Percentiles rank a stretch among this genome's conserved stretches.
phyloP scores from a whole-genome alignment of 805 yeast species.

The Cyberlindnera suaveolens region DNA sequence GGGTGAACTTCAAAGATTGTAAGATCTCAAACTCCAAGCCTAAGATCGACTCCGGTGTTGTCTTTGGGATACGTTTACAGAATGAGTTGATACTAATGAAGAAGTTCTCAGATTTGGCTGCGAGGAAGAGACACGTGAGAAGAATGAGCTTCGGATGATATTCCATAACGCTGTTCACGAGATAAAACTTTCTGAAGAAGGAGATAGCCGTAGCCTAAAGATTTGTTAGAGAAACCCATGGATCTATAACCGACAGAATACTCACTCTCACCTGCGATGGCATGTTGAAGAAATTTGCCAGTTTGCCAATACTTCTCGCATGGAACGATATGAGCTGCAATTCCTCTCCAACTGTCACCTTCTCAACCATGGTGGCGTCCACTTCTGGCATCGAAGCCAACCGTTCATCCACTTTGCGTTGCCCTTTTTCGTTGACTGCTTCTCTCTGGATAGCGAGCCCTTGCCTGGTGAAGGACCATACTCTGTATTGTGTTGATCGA shows the following conservation, averaged over 20 bases:
- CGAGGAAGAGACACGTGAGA: slow-evolving; percentile 78
- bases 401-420: slow-evolving; percentile 26
- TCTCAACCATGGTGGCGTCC: slow-evolving; percentile 26
- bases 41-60: slow-evolving; percentile 61
- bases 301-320: slow-evolving; percentile 58
- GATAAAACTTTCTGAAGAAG: slow-evolving; percentile 74
- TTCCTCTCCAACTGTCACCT: slow-evolving; percentile 66
- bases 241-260: background rate
- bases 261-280: slow-evolving; percentile 73
- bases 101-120: slow-evolving; percentile 89
- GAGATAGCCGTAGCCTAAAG: slow-evolving; percentile 68
- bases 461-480: slow-evolving; percentile 76
- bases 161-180: slow-evolving; percentile 78
- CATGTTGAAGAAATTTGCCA: slow-evolving; percentile 68
- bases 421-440: slow-evolving; percentile 52
- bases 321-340: slow-evolving; percentile 59
- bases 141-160: slow-evolving; percentile 80
- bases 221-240: background rate
- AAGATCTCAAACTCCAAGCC: slow-evolving; percentile 75
- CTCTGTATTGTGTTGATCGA: slow-evolving; percentile 72
- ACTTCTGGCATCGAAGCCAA: slow-evolving; percentile 26
- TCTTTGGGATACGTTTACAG: slow-evolving; percentile 60
- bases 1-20: slow-evolving; percentile 69
- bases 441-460: slow-evolving; percentile 45
- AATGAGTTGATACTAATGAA: slow-evolving; percentile 82